Evolutionary conservation across 345 rosid genomes (phyloP), one percentile per base, ranked within the genome.

Genomic region (Salix koriyanagi): DNA sequence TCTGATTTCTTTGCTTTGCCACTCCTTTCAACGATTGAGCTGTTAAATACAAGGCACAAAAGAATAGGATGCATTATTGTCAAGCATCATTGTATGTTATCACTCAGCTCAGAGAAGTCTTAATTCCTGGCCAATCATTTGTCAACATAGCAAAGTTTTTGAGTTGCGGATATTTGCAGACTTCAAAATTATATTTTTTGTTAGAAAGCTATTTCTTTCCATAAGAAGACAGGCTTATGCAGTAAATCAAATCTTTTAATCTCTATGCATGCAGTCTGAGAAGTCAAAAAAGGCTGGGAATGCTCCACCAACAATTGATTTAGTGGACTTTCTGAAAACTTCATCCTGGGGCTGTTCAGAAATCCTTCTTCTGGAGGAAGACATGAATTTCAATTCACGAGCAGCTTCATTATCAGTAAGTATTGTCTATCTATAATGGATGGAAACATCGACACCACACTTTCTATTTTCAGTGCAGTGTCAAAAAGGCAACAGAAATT

Each of bases 201-300:
- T 66, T 19, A 28, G 30, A 26, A 1, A 26, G 10, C 6, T 16
- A 41, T 37, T 39, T 34, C 42, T 32, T 69, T 58, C 30, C 60
- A 39, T 67, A 41, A 52, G 30, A 36, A 18, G 54, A 71, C 42
- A 66, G 10, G 65, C 65, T 65, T 30, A 4, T 34, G 48, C 14
- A 50, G 48, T 12, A 11, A 54, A 25, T 44, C 12, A 67, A 75
- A 69, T 32, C 46, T 48, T 65, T 58, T 76, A 34, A 39, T 67
- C 14, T 46, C 70, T 66, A 25, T 79, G n/a, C 62, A 41, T 83
- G 67, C 76, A 92, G 99, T 91, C 97, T 80, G 96, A 95, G 88
- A 95, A 89, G 86, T 93, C 94, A 15, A 93, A 93, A 75, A 93
- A 84, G 81, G 94, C 89, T 81, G 97, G 97, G 73, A 87, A 91